Percentiles rank a stretch among this genome's conserved stretches.
phyloP scores from a whole-genome alignment of 129 eudicot species.

The Lonicera japonica region DNA sequence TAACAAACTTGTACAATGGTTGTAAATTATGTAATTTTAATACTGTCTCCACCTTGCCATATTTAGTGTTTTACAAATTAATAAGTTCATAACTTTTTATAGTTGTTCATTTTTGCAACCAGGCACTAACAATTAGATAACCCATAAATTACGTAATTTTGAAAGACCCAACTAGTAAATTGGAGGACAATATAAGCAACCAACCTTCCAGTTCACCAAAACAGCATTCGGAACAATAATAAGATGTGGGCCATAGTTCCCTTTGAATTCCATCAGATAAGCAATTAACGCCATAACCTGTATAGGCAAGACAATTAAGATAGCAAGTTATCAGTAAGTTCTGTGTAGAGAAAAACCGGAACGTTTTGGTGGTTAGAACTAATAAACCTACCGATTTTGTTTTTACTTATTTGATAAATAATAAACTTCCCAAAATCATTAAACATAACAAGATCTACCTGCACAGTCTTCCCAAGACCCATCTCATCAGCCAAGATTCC shows the following conservation, averaged over 20 bases:
- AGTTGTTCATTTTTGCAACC: too few relatives aligned
- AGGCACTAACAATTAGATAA: too few relatives aligned
- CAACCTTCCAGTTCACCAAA: conserved; percentile 97
- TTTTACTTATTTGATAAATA: too few relatives aligned
- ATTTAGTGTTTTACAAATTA: too few relatives aligned
- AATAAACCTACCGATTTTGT: background rate
- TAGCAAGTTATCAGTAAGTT: background rate
- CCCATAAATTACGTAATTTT: too few relatives aligned
- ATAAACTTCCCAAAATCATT: too few relatives aligned
- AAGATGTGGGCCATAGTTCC: conserved; percentile 98
- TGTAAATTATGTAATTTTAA: too few relatives aligned
- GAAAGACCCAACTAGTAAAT: too few relatives aligned
- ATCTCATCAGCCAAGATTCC: conserved; percentile 99
- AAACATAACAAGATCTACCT: conserved; percentile 34
- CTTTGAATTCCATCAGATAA: conserved; percentile 95
- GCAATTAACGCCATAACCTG: conserved; percentile 99
- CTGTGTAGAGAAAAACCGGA: background rate
- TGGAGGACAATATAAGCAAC: too few relatives aligned
- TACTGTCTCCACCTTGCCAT: too few relatives aligned
- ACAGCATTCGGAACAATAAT: conserved; percentile 99
- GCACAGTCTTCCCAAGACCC: conserved; percentile 99
- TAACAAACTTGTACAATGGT: too few relatives aligned
- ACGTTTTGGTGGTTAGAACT: background rate
- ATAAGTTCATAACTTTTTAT: too few relatives aligned
- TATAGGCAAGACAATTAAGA: conserved; percentile 2